Evolutionary conservation across 345 rosid species (phyloP).

Genomic region (Limnanthes douglasii): DNA sequence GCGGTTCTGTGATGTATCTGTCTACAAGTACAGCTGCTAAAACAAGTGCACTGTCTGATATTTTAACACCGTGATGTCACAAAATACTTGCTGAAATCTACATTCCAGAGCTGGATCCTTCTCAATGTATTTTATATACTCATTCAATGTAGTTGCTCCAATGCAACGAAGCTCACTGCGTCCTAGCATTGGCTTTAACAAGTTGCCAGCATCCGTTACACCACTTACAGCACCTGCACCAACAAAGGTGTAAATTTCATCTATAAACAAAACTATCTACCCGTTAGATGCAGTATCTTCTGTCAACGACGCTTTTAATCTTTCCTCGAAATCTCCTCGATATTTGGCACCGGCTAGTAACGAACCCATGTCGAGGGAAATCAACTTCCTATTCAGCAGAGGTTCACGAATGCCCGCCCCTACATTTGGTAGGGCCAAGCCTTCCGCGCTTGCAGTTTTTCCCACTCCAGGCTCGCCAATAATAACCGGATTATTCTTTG

Average conservation of each 20-base stretch:
- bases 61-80: slow-evolving; percentile 89
- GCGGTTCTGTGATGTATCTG: slow-evolving; percentile 78
- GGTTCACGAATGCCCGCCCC: slow-evolving; percentile 88
- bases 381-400: slow-evolving; percentile 54
- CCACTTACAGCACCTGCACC: slow-evolving; percentile 87
- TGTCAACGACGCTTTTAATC: slow-evolving; percentile 80
- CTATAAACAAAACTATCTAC: slow-evolving; percentile 71
- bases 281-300: slow-evolving; percentile 90
- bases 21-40: slow-evolving; percentile 80
- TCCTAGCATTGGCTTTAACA: slow-evolving; percentile 90
- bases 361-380: slow-evolving; percentile 86
- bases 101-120: slow-evolving; percentile 89
- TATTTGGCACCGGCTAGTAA: slow-evolving; percentile 83
- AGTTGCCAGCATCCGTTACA: slow-evolving; percentile 92
- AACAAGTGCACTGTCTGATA: slow-evolving; percentile 87
- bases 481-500: slow-evolving; percentile 88
- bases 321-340: slow-evolving; percentile 76
- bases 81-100: slow-evolving; percentile 90
- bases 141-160: slow-evolving; percentile 84
- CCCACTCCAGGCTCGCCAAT: slow-evolving; percentile 97
- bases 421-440: slow-evolving; percentile 74
- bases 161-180: slow-evolving; percentile 84
- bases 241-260: slow-evolving; percentile 85
- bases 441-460: slow-evolving; percentile 86
- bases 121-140: slow-evolving; percentile 81